phyloP scores from a whole-genome alignment of 805 yeast genomes.

The Phaffomyces thermotolerans region DNA sequence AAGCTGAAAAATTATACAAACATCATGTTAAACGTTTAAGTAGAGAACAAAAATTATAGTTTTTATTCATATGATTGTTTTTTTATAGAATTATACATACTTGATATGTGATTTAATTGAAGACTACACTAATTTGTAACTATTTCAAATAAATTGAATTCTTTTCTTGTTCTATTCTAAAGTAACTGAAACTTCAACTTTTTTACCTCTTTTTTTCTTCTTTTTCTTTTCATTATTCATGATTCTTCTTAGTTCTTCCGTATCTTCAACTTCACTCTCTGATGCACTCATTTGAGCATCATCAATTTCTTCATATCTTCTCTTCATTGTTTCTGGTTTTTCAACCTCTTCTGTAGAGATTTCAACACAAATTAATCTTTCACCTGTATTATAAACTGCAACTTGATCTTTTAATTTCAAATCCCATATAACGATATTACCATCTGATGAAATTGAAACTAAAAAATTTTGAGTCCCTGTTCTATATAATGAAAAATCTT shows the following conservation, averaged over 20 bases:
- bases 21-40: conserved; percentile 73
- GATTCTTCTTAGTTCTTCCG: conserved; percentile 53
- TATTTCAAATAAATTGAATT: too few relatives aligned
- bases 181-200: conserved; percentile 45
- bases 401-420: conserved; percentile 61
- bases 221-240: conserved; percentile 33
- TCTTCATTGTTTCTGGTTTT: conserved; percentile 61
- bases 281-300: conserved; percentile 40
- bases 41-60: conserved; percentile 37
- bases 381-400: conserved; percentile 87
- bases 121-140: not conserved
- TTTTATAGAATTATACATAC: too few relatives aligned
- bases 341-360: conserved; percentile 75
- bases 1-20: conserved; percentile 77
- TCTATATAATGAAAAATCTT: conserved; percentile 55
- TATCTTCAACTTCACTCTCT: conserved; percentile 71
- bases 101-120: too few relatives aligned
- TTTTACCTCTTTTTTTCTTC: conserved; percentile 32
- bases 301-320: conserved; percentile 34
- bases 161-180: conserved; percentile 49
- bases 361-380: conserved; percentile 81
- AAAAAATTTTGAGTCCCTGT: conserved; percentile 40
- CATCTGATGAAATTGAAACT: conserved; percentile 87
- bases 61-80: not conserved
- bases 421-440: conserved; percentile 90